Evolutionary conservation across 73 alveolate species (phyloP).

Genomic region (Effrenium voratum): DNA sequence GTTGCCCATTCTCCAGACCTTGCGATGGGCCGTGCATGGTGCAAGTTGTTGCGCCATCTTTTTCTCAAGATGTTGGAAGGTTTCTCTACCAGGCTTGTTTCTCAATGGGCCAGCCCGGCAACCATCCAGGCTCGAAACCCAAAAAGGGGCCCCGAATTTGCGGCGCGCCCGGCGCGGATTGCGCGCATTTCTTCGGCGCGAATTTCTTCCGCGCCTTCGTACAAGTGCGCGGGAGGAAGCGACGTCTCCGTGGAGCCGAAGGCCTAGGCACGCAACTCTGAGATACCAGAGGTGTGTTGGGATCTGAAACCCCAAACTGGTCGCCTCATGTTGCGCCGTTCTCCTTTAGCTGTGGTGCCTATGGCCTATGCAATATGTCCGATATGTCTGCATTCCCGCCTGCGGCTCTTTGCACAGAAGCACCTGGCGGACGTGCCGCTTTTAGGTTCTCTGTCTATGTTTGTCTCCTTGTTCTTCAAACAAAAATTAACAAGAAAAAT

Average conservation of each 20-base stretch:
- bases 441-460: too few species aligned
- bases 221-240: conserved; percentile 56
- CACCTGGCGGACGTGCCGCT: conserved; percentile 25
- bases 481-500: too few species aligned
- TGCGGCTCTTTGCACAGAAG: conserved; percentile 67
- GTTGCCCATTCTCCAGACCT: conserved; percentile 24
- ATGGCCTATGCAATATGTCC: too few species aligned
- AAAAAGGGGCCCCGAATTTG: too few species aligned
- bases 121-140: neutral
- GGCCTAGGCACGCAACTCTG: neutral
- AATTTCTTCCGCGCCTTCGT: conserved; percentile 30
- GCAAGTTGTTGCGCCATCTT: neutral
- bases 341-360: too few species aligned
- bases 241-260: neutral
- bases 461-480: too few species aligned
- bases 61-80: neutral
- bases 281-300: too few species aligned
- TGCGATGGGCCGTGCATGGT: neutral
- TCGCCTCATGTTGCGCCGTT: too few species aligned
- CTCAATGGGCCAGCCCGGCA: neutral
- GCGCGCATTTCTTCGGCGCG: neutral
- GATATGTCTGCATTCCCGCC: neutral
- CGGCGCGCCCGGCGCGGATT: neutral
- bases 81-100: neutral
- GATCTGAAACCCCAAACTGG: too few species aligned